Conservation (phyloP, 192 early-diverging fungal genomes). For the Thamnidium elegans region DNA sequence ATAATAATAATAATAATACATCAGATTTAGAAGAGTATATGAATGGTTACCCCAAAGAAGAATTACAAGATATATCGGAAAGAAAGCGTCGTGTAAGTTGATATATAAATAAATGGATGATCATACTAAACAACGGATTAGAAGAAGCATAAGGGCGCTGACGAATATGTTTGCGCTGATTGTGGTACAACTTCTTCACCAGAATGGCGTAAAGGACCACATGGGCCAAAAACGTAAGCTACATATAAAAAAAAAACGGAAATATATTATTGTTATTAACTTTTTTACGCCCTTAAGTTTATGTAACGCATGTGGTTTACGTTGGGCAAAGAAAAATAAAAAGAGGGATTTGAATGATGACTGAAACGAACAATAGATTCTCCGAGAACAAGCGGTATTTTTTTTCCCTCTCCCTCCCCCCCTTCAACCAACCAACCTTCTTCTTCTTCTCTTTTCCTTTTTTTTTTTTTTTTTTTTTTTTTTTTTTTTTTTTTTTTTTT, state of each 20-base stretch:
- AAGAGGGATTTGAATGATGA: conserved; percentile 22
- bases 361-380: conserved; percentile 1
- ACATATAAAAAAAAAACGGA: background rate
- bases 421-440: too few species aligned
- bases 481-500: too few species aligned
- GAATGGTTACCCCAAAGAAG: conserved; percentile 4
- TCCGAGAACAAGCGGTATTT: too few species aligned
- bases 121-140: conserved; percentile 3
- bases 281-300: conserved; percentile 26
- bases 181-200: conserved; percentile 52
- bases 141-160: conserved; percentile 43
- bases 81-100: conserved; percentile 13
- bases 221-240: conserved; percentile 48
- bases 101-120: background rate
- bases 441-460: too few species aligned
- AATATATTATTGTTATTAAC: conserved; percentile 11
- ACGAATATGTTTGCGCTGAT: conserved; percentile 47
- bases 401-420: too few species aligned
- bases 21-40: conserved; percentile 4
- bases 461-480: too few species aligned
- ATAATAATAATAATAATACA: conserved; percentile 1
- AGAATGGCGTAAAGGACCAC: conserved; percentile 49
- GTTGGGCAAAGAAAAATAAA: conserved; percentile 40
- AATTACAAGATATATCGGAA: background rate
- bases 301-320: conserved; percentile 48